A percentile compares a stretch with the other conserved stretches of the same genome.
Conservation (phyloP, 768 basidiomycete species). For the Phylloporus rhodoxanthus region DNA sequence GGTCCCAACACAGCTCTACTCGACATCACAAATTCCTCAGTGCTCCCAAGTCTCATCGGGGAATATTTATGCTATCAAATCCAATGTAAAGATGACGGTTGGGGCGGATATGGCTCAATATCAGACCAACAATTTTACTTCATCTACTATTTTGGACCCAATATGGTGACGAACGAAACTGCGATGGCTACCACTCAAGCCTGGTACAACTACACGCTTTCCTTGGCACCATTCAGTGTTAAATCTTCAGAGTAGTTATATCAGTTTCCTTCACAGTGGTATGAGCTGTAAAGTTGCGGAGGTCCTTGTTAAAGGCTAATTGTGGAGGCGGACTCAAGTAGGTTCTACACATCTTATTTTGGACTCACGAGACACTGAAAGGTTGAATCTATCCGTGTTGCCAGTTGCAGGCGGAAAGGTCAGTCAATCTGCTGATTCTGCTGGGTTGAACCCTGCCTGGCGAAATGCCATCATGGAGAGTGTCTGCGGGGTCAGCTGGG, state of each 20-base stretch:
- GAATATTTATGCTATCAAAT: constrained; percentile 33
- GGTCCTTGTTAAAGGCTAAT: too few relatives aligned
- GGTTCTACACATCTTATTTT: too few relatives aligned
- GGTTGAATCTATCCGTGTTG: too few relatives aligned
- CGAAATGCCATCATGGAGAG: constrained; percentile 35
- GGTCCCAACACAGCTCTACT: constrained; percentile 27
- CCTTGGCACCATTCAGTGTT: constrained; percentile 7
- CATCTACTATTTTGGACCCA: constrained; percentile 30
- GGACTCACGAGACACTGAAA: too few relatives aligned
- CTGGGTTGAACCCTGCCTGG: constrained; percentile 47
- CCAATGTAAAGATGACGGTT: constrained; percentile 37
- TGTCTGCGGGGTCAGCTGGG: constrained; percentile 16
- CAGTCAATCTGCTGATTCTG: constrained; percentile 32
- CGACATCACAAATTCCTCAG: constrained; percentile 27
- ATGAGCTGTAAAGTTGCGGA: too few relatives aligned
- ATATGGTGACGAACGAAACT: constrained; percentile 31
- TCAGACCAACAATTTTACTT: constrained; percentile 7
- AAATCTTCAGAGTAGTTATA: not conserved
- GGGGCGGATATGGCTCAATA: constrained; percentile 35
- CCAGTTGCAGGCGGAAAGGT: constrained; percentile 41
- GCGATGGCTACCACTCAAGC: constrained; percentile 32
- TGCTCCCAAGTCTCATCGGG: constrained; percentile 30
- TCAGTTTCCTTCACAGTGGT: constrained; percentile 5
- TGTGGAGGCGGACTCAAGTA: too few relatives aligned
- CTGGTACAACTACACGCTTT: constrained; percentile 27